phyloP scores from a whole-genome alignment of 192 early-diverging fungal species.

The Backusella morwellensis region DNA sequence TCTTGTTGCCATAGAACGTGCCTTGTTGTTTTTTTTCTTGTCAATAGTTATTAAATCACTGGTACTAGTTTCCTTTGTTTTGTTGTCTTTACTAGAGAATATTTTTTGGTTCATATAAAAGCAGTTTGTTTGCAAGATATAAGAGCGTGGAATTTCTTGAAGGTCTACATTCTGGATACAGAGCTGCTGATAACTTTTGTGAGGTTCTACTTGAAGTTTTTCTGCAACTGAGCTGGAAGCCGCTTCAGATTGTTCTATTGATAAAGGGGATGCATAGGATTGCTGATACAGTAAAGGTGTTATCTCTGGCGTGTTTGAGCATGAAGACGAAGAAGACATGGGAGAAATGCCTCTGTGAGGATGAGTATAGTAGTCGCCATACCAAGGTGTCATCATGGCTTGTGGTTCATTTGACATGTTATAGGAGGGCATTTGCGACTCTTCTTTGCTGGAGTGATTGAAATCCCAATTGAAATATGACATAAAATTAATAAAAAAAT shows the following conservation, averaged over 20 bases:
- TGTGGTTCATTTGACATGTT: not conserved
- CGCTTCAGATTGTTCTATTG: not conserved
- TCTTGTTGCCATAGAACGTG: not conserved
- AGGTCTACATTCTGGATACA: not conserved
- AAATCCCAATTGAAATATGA: not conserved
- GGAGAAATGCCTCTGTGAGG: not conserved
- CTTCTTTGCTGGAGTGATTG: not conserved
- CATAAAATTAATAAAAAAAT: not conserved
- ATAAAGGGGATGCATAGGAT: not conserved
- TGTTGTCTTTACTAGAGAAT: not conserved
- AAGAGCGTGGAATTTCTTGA: not conserved
- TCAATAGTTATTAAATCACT: not conserved
- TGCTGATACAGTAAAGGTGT: not conserved
- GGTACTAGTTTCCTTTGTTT: not conserved
- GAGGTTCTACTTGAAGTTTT: not conserved
- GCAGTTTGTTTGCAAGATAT: not conserved
- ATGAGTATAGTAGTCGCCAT: not conserved
- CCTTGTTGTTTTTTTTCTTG: not conserved
- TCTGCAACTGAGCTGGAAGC: not conserved
- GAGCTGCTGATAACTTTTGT: not conserved
- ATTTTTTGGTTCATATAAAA: not conserved
- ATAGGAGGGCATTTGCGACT: not conserved
- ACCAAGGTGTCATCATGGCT: not conserved
- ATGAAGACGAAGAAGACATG: not conserved
- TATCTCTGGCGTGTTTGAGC: not conserved